Percentiles rank a stretch among this genome's conserved stretches.
phyloP scores from a whole-genome alignment of 129 eudicot species.

The Scalesia atractyloides region DNA sequence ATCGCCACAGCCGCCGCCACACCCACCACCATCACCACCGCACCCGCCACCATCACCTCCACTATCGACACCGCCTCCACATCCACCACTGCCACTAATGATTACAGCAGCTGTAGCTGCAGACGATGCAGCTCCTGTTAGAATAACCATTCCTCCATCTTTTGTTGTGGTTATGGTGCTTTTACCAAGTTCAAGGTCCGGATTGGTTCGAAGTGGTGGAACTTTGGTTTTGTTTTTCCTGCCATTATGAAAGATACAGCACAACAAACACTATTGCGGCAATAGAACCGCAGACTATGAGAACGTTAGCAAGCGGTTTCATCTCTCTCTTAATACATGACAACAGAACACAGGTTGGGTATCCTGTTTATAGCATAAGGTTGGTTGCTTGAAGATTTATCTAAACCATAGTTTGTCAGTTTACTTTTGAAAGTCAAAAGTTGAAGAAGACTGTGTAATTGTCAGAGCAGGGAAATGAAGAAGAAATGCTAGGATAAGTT shows the following conservation, averaged over 20 bases:
- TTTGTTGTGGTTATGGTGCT: not conserved
- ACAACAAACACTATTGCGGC: conserved; percentile 26
- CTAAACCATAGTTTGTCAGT: conserved; percentile 19
- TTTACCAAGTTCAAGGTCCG: conserved; percentile 36
- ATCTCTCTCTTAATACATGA: conserved; percentile 19
- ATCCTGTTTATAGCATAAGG: conserved; percentile 17
- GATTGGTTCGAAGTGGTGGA: conserved; percentile 4
- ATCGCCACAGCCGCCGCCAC: not conserved
- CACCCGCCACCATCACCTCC: conserved; percentile 1
- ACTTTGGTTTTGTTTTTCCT: conserved; percentile 29
- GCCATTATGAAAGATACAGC: conserved; percentile 9
- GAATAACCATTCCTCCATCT: conserved; percentile 36
- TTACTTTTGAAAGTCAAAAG: conserved; percentile 12
- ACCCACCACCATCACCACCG: not conserved
- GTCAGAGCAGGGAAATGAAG: conserved; percentile 25
- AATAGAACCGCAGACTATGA: conserved; percentile 34
- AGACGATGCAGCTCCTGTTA: conserved; percentile 35
- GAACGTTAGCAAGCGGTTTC: conserved; percentile 33
- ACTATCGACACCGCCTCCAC: not conserved
- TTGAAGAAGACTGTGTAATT: conserved; percentile 1
- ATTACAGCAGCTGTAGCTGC: conserved; percentile 21
- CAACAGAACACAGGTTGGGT: not conserved
- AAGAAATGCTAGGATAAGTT: conserved; percentile 12
- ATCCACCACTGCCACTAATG: conserved; percentile 3
- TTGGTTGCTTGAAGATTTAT: conserved; percentile 1